phyloP scores from a whole-genome alignment of 2,329 filamentous ascomycete species.

The Colletotrichum australisinense region DNA sequence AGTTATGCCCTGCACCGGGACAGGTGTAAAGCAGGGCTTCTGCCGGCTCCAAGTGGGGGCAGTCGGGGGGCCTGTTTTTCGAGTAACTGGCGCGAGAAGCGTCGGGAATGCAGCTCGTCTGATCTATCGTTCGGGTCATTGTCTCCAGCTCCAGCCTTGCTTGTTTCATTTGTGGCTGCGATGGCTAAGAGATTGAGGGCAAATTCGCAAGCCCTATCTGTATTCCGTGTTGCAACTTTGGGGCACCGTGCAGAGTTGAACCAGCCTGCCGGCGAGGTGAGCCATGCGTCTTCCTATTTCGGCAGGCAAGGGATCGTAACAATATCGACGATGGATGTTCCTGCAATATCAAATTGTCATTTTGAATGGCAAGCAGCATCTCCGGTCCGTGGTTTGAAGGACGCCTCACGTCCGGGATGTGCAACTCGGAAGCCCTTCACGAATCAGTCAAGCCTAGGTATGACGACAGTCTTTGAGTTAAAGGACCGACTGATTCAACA shows the following conservation, averaged over 20 bases:
- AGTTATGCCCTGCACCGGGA: neutral
- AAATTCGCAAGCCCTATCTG: neutral
- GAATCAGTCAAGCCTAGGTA: slow-evolving; percentile 25
- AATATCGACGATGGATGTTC: slow-evolving; percentile 11
- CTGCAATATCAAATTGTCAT: slow-evolving; percentile 23
- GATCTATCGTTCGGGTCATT: slow-evolving; percentile 20
- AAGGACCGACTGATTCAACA: slow-evolving; percentile 26
- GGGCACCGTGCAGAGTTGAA: neutral
- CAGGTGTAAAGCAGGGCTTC: slow-evolving; percentile 17
- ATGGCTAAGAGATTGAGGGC: neutral
- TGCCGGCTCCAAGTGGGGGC: slow-evolving; percentile 17
- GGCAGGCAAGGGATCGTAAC: slow-evolving; percentile 30
- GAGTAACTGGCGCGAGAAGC: slow-evolving; percentile 31
- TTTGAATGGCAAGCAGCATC: slow-evolving; percentile 7
- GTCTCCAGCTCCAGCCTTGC: slow-evolving; percentile 31
- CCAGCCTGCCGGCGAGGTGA: slow-evolving; percentile 13
- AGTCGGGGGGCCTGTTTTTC: slow-evolving; percentile 9
- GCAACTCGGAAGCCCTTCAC: slow-evolving; percentile 17
- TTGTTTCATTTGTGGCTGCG: slow-evolving; percentile 28
- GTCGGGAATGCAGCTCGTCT: slow-evolving; percentile 31
- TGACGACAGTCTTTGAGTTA: slow-evolving; percentile 27
- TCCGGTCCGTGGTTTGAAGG: slow-evolving; percentile 28
- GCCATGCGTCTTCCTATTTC: slow-evolving; percentile 26
- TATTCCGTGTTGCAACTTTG: neutral
- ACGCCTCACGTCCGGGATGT: slow-evolving; percentile 31